Evolutionary conservation across 2,329 filamentous ascomycete species (phyloP), one percentile per base, ranked within the genome.

Genomic region (Exophiala xenobiotica): DNA sequence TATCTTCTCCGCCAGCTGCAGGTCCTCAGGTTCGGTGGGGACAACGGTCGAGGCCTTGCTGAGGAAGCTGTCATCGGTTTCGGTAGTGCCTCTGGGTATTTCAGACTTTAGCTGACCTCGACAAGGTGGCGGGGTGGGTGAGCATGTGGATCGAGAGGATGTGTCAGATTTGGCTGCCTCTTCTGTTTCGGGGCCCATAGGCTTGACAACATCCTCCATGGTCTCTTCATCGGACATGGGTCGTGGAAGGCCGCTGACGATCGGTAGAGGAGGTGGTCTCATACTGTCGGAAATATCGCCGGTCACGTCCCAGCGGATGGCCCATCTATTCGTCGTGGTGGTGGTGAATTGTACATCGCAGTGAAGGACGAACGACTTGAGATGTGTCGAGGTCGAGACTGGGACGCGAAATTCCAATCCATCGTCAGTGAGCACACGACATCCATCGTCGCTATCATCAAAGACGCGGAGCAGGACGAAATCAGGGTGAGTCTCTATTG

Each of bases 281-380:
- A 53, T 59, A 3, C 51, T 53, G 19, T 55, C 45, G 5, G 44
- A 49, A 8, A 40, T 29, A 18, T 38, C 51, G 14, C 42, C 46
- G 29, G 40, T n/a, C 14, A 49, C 42, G 18, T 48, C 45, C 40
- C 42, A 53, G 14, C 37, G 23, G 8, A 59, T 33, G 9, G 26
- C 40, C 57, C 54, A 57, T 8, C 51, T 51, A 19, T 41, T 11
- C 11, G 35, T 49, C 20, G 33, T 22, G 0, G 54, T 35, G 14
- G 46, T 42, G 9, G 51, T 11, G 40, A 59, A 55, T 24, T 59
- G 49, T 20, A 35, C 42, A n/a, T 41, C 46, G n/a, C 46, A 18
- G 4, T 49, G 45, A 16, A 59, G 33, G 11, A 59, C 29, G 22
- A 54, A 26, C 8, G 54, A 57, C 4, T 49, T 53, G 23, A 29